Evolutionary conservation across 768 basidiomycete genomes (phyloP), one percentile per base, ranked within the genome.

Genomic region (Kwoniella shandongensis): DNA sequence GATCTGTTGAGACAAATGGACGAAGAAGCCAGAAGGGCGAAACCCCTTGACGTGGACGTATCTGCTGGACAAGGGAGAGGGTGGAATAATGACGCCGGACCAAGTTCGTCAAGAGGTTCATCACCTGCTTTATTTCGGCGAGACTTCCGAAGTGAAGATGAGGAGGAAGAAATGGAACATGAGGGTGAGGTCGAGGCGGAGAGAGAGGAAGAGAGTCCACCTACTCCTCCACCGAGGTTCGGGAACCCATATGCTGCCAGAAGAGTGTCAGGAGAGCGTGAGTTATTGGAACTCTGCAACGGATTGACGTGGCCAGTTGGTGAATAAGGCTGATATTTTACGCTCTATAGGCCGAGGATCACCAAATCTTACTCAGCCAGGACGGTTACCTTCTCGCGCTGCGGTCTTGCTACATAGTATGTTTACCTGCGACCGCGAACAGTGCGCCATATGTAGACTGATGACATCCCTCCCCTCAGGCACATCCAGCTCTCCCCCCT

Each of bases 151-250:
- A 18, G 40, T n/a, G 8, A 42, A 6, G n/a, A 18, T 17, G n/a
- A 42, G 40, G n/a, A 42, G n/a, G 40, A 42, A 12, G 44, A 7
- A 38, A 20, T 13, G 6, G 42, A 18, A 35, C 7, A 35, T 13
- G 53, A 57, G 18, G 38, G 22, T 1, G 49, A 58, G 8, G 39
- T 17, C 17, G 36, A 35, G 15, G 11, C 10, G 23, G 55, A 61
- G 25, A 51, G 49, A 18, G 59, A 65, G 35, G 61, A 58, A 44
- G 61, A 69, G 20, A 66, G 64, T 51, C 69, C 69, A 23, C 69
- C 69, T n/a, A 67, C 69, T n/a, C 69, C 69, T 2, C 69, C 69
- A 17, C 49, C 60, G 35, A 59, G 68, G 36, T 51, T 70, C 17
- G 44, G 29, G 8, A 70, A 66, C 35, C 68, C 68, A 0, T 70